Conservation (phyloP, 106 monocot species). For the Iris macrosiphon region DNA sequence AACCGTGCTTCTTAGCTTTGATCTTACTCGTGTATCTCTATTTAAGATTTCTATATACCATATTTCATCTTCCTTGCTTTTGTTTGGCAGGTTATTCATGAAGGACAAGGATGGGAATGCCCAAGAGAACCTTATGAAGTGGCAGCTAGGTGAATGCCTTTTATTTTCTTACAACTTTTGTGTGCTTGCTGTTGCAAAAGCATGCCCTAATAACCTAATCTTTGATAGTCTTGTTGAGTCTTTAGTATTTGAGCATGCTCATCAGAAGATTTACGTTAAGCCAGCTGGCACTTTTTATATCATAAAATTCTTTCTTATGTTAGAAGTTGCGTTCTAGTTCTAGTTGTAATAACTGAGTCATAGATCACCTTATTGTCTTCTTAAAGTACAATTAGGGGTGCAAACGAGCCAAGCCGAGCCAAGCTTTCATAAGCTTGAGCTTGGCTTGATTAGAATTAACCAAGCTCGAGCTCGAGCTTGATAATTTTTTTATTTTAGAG, state of each 20-base stretch:
- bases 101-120: conserved; percentile 98
- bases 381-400: too few species aligned
- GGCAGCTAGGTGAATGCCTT: conserved; percentile 46
- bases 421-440: too few species aligned
- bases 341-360: too few species aligned
- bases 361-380: too few species aligned
- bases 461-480: too few species aligned
- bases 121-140: conserved; percentile 98
- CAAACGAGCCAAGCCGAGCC: too few species aligned
- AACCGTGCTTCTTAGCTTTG: too few species aligned
- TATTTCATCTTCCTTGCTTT: conserved; percentile 2
- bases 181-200: not conserved
- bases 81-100: conserved; percentile 47
- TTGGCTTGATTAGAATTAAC: too few species aligned
- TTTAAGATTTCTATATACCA: too few species aligned
- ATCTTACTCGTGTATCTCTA: too few species aligned
- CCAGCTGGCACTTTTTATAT: not conserved
- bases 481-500: too few species aligned
- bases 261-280: not conserved
- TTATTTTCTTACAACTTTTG: not conserved
- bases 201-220: not conserved
- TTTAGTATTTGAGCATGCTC: not conserved
- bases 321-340: too few species aligned
- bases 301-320: not conserved
- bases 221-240: not conserved